Evolutionary conservation across 371 early-diverging fungal genomes (phyloP).

Genomic region (Fennellomyces sp.): DNA sequence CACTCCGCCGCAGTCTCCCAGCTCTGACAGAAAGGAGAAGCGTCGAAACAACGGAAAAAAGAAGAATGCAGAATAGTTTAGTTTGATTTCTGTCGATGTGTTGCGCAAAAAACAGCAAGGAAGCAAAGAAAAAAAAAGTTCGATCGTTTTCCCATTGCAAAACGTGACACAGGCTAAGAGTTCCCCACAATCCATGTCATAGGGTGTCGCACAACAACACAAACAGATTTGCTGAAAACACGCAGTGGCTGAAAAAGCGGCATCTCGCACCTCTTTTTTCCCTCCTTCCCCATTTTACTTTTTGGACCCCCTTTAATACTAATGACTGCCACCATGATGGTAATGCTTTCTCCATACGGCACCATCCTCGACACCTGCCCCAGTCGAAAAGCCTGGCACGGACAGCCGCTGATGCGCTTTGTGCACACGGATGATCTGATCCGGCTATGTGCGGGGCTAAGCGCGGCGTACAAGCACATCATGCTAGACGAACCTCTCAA

Average conservation of each 20-base stretch:
- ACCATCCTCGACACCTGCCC: conserved; percentile 13
- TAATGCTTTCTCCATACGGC: conserved; percentile 18
- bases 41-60: too few species aligned
- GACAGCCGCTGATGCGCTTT: conserved; percentile 25
- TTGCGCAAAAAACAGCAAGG: too few species aligned
- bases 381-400: conserved; percentile 1
- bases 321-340: neutral
- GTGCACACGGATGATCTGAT: conserved; percentile 23
- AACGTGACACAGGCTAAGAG: neutral
- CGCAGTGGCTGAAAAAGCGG: neutral
- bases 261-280: neutral
- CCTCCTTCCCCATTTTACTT: neutral
- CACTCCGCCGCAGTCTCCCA: too few species aligned
- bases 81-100: too few species aligned
- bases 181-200: conserved; percentile 4
- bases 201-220: neutral
- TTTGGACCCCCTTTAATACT: neutral
- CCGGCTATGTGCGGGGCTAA: conserved; percentile 14
- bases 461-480: conserved; percentile 15
- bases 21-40: too few species aligned
- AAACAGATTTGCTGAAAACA: too few species aligned
- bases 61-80: too few species aligned
- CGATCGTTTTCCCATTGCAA: neutral
- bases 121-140: too few species aligned
- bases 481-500: neutral